Evolutionary conservation across 2,329 filamentous ascomycete species (phyloP).

Genomic region (Pyricularia grisea): DNA sequence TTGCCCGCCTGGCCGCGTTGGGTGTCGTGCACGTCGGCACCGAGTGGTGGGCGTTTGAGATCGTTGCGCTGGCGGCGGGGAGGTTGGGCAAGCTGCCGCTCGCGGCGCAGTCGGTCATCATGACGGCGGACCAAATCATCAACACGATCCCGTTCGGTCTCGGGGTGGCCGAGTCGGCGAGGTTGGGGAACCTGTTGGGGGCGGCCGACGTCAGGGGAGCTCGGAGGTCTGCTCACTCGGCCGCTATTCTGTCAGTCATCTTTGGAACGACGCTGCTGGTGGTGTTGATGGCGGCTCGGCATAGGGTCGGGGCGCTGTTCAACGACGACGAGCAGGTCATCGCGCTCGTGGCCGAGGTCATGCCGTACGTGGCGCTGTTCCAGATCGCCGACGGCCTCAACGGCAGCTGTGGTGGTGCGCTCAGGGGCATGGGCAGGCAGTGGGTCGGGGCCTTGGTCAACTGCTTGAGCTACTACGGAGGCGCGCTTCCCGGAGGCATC

Average conservation of each 20-base stretch:
- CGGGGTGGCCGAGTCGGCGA: constrained; percentile 68
- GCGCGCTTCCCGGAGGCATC: constrained; percentile 71
- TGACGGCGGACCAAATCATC: constrained; percentile 80
- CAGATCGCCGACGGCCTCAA: constrained; percentile 86
- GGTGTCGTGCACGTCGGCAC: constrained; percentile 79
- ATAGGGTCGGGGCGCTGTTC: constrained; percentile 70
- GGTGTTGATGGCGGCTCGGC: constrained; percentile 58
- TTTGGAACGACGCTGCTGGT: constrained; percentile 59
- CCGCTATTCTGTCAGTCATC: constrained; percentile 62
- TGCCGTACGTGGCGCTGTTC: constrained; percentile 82
- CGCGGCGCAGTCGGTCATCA: constrained; percentile 79
- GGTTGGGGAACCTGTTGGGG: constrained; percentile 74
- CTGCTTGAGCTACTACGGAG: constrained; percentile 73
- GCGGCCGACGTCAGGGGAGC: constrained; percentile 57
- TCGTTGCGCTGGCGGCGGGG: constrained; percentile 75
- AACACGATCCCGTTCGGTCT: constrained; percentile 82
- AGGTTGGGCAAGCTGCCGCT: constrained; percentile 69
- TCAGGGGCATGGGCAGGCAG: constrained; percentile 78
- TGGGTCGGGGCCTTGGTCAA: constrained; percentile 80
- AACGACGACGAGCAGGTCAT: constrained; percentile 69
- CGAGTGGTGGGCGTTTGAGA: constrained; percentile 94
- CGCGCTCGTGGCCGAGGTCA: constrained; percentile 61
- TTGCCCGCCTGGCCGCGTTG: constrained; percentile 64
- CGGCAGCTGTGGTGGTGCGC: constrained; percentile 70
- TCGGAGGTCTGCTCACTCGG: constrained; percentile 62